A percentile compares a stretch with the other conserved stretches of the same genome.
Evolutionary conservation across 2,329 filamentous ascomycete species (phyloP).

Genomic region (Fusarium ramigenum): DNA sequence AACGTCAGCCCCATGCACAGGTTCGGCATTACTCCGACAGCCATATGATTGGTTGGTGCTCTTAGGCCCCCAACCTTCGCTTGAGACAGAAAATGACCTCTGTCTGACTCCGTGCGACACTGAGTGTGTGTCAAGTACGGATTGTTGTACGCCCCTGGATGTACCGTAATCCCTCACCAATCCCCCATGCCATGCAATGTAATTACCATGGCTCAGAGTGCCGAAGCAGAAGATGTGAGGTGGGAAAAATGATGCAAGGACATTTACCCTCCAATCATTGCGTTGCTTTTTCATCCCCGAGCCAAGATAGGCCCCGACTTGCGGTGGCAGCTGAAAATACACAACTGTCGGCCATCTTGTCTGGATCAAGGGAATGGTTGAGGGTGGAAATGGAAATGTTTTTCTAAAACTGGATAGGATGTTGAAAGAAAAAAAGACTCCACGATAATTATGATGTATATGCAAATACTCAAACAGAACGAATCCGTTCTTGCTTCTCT

Average conservation of each 20-base stretch:
- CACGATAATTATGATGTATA: background rate
- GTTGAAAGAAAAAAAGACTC: background rate
- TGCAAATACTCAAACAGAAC: background rate
- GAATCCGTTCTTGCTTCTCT: background rate
- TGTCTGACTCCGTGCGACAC: background rate
- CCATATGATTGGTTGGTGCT: constrained; percentile 10
- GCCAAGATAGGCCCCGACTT: constrained; percentile 17
- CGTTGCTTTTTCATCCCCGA: background rate
- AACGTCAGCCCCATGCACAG: constrained; percentile 22
- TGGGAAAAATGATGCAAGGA: constrained; percentile 2
- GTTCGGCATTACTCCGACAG: constrained; percentile 18
- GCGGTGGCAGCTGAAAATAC: background rate
- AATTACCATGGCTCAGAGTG: constrained; percentile 1
- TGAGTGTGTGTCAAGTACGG: background rate
- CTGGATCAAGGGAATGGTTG: constrained; percentile 27
- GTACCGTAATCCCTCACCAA: background rate
- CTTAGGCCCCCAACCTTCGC: constrained; percentile 1
- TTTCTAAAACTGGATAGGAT: background rate
- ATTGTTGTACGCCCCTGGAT: background rate
- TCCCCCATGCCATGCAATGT: constrained; percentile 10
- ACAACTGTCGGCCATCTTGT: background rate
- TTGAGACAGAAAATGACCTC: constrained; percentile 5
- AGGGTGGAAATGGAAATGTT: background rate
- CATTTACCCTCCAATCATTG: constrained; percentile 43
- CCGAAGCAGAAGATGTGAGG: constrained; percentile 19